Percentiles rank a stretch among this genome's conserved stretches.
Evolutionary conservation across 805 yeast genomes (phyloP).

Genomic region (Myxozyma kluyveri): DNA sequence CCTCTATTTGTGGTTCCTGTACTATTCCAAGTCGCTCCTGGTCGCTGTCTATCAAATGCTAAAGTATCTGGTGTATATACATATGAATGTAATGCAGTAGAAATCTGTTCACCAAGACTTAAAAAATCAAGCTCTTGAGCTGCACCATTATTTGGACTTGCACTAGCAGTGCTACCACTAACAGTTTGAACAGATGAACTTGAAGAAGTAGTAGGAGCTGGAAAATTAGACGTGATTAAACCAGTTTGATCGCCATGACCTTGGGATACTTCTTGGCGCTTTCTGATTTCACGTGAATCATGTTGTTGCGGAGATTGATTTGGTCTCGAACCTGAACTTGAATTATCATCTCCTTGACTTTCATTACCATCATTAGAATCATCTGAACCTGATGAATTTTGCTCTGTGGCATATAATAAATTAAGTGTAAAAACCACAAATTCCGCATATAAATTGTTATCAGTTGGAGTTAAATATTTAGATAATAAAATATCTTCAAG

Average conservation of each 20-base stretch:
- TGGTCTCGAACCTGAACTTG: too few species aligned
- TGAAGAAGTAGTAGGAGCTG: background rate
- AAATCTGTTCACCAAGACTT: constrained; percentile 2
- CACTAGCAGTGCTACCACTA: background rate
- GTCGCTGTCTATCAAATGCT: constrained; percentile 1
- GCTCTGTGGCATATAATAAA: constrained; percentile 4
- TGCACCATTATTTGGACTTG: background rate
- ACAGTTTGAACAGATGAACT: background rate
- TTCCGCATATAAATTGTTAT: constrained; percentile 16
- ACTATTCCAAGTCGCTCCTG: constrained; percentile 17
- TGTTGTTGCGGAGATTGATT: too few species aligned
- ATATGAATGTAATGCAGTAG: background rate
- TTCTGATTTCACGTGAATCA: background rate
- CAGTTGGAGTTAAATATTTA: constrained; percentile 17
- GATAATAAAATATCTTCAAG: constrained; percentile 8
- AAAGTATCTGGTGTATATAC: constrained; percentile 20
- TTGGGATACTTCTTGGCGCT: too few species aligned
- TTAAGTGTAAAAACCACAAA: constrained; percentile 18
- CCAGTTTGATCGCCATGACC: too few species aligned
- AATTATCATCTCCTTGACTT: background rate
- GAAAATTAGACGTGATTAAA: too few species aligned
- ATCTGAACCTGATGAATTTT: background rate
- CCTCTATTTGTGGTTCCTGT: constrained; percentile 17
- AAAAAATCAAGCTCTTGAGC: background rate
- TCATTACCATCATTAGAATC: background rate